phyloP scores from a whole-genome alignment of 2,329 filamentous ascomycete genomes.

The Cyanodermella asteris region DNA sequence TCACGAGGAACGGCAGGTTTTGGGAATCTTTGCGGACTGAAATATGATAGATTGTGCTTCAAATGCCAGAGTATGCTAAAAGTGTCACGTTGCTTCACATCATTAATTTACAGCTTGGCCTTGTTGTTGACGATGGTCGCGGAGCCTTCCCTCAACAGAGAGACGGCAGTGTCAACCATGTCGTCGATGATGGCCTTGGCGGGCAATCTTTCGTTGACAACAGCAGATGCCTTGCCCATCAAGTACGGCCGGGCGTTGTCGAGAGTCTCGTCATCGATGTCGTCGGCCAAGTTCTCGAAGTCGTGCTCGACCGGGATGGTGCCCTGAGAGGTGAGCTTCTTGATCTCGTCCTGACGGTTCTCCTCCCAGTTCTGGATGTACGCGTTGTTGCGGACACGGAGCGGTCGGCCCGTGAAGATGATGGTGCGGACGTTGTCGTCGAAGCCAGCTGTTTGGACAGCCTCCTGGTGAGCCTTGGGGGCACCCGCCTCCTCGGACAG shows the following conservation, averaged over 20 bases:
- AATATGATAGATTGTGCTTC: not conserved
- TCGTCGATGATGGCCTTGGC: constrained; percentile 90
- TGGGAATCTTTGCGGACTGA: not conserved
- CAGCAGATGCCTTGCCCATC: constrained; percentile 93
- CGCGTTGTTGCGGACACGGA: constrained; percentile 78
- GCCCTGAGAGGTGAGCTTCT: constrained; percentile 72
- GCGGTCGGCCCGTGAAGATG: constrained; percentile 92
- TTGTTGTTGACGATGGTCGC: constrained; percentile 38
- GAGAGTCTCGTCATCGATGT: constrained; percentile 64
- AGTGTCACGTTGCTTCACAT: not conserved
- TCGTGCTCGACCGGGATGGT: constrained; percentile 86
- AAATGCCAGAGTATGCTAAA: not conserved
- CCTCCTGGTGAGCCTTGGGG: constrained; percentile 82
- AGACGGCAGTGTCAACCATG: constrained; percentile 64
- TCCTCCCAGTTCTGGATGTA: constrained; percentile 96
- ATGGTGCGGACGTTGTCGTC: constrained; percentile 94
- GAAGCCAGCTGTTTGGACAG: constrained; percentile 73
- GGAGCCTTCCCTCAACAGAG: constrained; percentile 45
- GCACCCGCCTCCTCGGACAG: constrained; percentile 86
- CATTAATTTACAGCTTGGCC: not conserved
- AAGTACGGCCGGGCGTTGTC: constrained; percentile 79
- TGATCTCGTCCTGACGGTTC: constrained; percentile 76
- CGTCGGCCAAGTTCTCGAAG: constrained; percentile 56
- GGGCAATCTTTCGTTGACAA: constrained; percentile 77
- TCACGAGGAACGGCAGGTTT: constrained; percentile 26